Percentiles rank a stretch among this genome's conserved stretches.
phyloP scores from a whole-genome alignment of 2,329 filamentous ascomycete genomes.

The Fusarium sp. region DNA sequence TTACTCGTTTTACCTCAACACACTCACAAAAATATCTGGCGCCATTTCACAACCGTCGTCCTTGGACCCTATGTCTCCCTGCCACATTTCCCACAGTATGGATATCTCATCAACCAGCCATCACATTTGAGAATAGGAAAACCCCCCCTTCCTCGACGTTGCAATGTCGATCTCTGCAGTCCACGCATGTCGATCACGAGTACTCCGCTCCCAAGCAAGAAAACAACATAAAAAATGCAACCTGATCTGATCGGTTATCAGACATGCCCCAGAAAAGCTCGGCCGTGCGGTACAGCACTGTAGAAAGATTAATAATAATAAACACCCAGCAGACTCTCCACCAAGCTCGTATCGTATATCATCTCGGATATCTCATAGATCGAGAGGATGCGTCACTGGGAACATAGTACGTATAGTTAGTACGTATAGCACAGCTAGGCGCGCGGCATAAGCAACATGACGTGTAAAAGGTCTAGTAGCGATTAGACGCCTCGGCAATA shows the following conservation, averaged over 20 bases:
- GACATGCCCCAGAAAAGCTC: conserved; percentile 34
- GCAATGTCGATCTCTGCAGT: conserved; percentile 35
- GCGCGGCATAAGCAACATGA: conserved; percentile 38
- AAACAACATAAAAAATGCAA: conserved; percentile 31
- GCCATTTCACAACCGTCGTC: neutral
- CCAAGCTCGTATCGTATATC: conserved; percentile 13
- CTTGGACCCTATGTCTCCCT: conserved; percentile 19
- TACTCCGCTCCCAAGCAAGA: conserved; percentile 28
- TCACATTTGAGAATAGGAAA: neutral
- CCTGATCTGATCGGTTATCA: conserved; percentile 43
- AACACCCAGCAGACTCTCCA: conserved; percentile 16
- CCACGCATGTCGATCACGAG: conserved; percentile 23
- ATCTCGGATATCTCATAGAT: conserved; percentile 19
- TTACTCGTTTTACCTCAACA: too few relatives aligned
- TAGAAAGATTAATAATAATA: conserved; percentile 1
- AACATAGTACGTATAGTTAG: too few relatives aligned
- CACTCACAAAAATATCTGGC: too few relatives aligned
- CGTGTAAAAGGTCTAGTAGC: conserved; percentile 9
- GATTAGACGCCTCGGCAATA: conserved; percentile 15
- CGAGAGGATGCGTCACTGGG: neutral
- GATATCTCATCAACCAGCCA: conserved; percentile 1
- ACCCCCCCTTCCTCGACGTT: conserved; percentile 7
- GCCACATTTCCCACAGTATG: conserved; percentile 1
- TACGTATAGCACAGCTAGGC: conserved; percentile 14
- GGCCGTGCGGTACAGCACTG: conserved; percentile 21